Percentiles rank a stretch among this genome's conserved stretches.
Conservation (phyloP, 2,329 filamentous ascomycete species). For the Colletotrichum filicis region DNA sequence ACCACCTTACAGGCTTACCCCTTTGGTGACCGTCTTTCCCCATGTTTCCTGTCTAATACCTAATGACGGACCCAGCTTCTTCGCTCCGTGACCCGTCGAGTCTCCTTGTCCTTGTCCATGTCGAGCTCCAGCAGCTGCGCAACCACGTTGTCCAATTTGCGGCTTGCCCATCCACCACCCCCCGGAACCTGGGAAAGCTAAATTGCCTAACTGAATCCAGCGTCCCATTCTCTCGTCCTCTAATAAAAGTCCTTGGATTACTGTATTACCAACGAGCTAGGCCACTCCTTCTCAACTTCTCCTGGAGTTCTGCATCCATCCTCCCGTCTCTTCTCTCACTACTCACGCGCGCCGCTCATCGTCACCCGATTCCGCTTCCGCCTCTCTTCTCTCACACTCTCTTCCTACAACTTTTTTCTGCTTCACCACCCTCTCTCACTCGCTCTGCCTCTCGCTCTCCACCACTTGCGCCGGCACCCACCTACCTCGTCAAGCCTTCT, state of each 20-base stretch:
- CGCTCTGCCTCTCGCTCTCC: neutral
- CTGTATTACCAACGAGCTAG: conserved; percentile 26
- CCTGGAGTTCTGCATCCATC: neutral
- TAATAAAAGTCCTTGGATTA: conserved; percentile 34
- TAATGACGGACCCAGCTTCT: conserved; percentile 1
- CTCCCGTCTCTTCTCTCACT: neutral
- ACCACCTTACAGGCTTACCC: neutral
- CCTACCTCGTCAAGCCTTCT: neutral
- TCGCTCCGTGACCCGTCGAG: neutral
- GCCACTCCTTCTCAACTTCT: conserved; percentile 1
- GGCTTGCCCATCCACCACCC: conserved; percentile 11
- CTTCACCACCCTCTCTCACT: neutral
- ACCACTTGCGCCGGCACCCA: conserved; percentile 5
- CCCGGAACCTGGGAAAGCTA: conserved; percentile 29
- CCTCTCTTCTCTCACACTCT: conserved; percentile 7
- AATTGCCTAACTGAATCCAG: conserved; percentile 32
- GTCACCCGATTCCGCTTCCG: conserved; percentile 12
- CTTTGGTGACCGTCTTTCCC: conserved; percentile 6
- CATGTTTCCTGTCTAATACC: conserved; percentile 20
- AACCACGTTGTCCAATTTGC: conserved; percentile 21
- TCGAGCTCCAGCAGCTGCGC: conserved; percentile 6
- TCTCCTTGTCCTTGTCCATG: conserved; percentile 2
- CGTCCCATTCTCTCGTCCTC: conserved; percentile 22
- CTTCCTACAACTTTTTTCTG: conserved; percentile 22
- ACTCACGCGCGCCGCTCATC: conserved; percentile 27